A percentile compares a stretch with the other conserved stretches of the same genome.
phyloP scores from a whole-genome alignment of 2,329 filamentous ascomycete species.

The Monilinia polystroma region DNA sequence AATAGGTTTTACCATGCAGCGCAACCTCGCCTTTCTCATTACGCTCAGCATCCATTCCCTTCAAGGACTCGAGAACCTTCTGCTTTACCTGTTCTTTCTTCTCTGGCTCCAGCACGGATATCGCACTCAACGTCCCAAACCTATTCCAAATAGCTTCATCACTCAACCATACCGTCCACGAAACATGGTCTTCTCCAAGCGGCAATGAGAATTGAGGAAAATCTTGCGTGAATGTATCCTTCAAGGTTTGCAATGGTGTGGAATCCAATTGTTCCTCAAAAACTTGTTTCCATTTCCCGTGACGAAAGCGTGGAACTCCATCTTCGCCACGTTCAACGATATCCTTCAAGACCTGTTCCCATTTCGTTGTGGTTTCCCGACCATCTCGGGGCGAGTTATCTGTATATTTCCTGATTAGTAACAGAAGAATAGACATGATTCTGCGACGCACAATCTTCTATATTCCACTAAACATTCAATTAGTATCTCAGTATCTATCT shows the following conservation, averaged over 20 bases:
- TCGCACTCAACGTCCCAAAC: slow-evolving; percentile 65
- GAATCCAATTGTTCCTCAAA: slow-evolving; percentile 59
- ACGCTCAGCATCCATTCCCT: slow-evolving; percentile 52
- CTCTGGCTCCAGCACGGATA: slow-evolving; percentile 56
- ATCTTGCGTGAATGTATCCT: slow-evolving; percentile 43
- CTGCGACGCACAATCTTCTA: slow-evolving; percentile 61
- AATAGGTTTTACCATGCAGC: slow-evolving; percentile 62
- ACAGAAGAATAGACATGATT: slow-evolving; percentile 15
- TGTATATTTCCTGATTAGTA: slow-evolving; percentile 38
- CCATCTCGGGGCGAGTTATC: slow-evolving; percentile 59
- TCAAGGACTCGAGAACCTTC: slow-evolving; percentile 55
- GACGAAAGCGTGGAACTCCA: slow-evolving; percentile 62
- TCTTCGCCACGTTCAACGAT: slow-evolving; percentile 57
- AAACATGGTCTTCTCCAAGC: slow-evolving; percentile 54
- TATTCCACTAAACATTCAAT: slow-evolving; percentile 55
- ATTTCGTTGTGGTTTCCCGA: slow-evolving; percentile 56
- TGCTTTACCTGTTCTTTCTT: slow-evolving; percentile 50
- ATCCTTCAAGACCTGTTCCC: slow-evolving; percentile 62
- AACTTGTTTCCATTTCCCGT: slow-evolving; percentile 61
- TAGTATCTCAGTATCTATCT: not conserved
- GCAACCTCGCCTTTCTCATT: slow-evolving; percentile 63
- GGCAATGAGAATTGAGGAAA: slow-evolving; percentile 58
- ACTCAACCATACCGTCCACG: slow-evolving; percentile 58
- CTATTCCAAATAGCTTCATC: slow-evolving; percentile 63
- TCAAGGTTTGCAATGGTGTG: slow-evolving; percentile 53